Base-by-base conservation (phyloP, 169 alveolate genomes). In the Eimeria mitis region DNA sequence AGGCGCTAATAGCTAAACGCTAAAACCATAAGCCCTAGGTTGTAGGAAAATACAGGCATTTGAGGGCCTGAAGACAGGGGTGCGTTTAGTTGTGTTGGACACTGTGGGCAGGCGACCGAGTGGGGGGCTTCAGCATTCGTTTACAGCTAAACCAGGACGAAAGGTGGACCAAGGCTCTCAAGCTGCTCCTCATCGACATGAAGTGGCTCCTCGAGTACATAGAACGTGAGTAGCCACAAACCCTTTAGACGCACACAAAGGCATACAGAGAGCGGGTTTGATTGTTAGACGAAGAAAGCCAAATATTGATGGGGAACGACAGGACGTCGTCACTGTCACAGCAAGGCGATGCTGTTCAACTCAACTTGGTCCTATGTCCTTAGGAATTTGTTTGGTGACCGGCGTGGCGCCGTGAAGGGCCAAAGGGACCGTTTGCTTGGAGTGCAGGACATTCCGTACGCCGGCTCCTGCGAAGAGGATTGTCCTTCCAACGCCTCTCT, bases 121-220 rank as follows among this genome's bases (percentile, higher is more conserved):
- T 96, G 68, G 97, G 95, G 65, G 97, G 97, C n/a, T 89, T 96
- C 65, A 85, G 95, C 79, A 89, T 96, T 47, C 88, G 96, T 40
- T 79, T 96, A 88, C 97, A 96, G 95, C 78, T 91, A 75, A 96
- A 94, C 52, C 96, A 96, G 70, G 96, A 96, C 52, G 97, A 96
- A 47, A 65, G 96, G 85, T 96, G 97, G 97, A 96, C 96, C 8
- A 88, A 92, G 94, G 97, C 97, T 21, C 85, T 91, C 54, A 96
- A 96, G 94, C 94, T 70, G 61, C 95, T 96, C 28, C 96, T 96
- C 52, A 92, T 90, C 42, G 94, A 96, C 65, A 89, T 96, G 89
- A 92, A 96, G 91, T 96, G 96, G 96, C 91, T 96, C 49, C 84
- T 94, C 31, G 95, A 85, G 25, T 88, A 91, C 81, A 90, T 91